A percentile compares a stretch with the other conserved stretches of the same genome.
These are phyloP conservation scores for Suillus bovinus DNA, from an alignment of 768 basidiomycete genomes.

Conservation along the genomic window DNA sequence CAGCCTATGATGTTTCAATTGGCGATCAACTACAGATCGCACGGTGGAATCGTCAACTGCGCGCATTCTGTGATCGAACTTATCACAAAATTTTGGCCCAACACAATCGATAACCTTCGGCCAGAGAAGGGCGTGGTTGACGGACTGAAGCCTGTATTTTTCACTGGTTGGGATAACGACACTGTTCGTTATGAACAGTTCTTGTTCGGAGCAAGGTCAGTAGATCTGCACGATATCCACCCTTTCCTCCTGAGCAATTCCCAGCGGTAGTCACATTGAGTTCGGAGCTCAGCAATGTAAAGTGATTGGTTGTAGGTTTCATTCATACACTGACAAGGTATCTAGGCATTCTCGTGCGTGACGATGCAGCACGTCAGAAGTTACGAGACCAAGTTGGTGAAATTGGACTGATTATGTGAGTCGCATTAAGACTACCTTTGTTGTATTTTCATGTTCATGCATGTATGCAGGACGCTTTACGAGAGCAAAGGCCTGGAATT, in stretches of 20 bases:
- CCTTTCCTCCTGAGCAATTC: constrained; percentile 15
- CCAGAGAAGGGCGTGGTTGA: constrained; percentile 56
- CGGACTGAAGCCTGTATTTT: constrained; percentile 59
- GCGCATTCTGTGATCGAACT: constrained; percentile 66
- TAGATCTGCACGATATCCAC: background rate
- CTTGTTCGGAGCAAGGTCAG: constrained; percentile 50
- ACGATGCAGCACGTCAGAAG: constrained; percentile 49
- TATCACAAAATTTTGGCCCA: constrained; percentile 60
- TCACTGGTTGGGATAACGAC: constrained; percentile 47
- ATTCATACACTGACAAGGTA: background rate
- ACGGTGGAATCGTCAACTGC: constrained; percentile 73
- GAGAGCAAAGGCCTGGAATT: constrained; percentile 33
- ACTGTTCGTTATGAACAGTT: constrained; percentile 55
- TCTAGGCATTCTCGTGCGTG: constrained; percentile 68
- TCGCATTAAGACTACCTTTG: background rate
- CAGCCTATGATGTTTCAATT: constrained; percentile 54
- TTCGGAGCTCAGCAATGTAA: constrained; percentile 69
- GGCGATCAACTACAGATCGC: constrained; percentile 66
- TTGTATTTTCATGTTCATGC: background rate
- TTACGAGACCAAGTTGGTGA: constrained; percentile 56
- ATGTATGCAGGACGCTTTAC: constrained; percentile 28
- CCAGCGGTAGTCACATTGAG: constrained; percentile 50
- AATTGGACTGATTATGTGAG: constrained; percentile 61
- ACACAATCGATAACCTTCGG: constrained; percentile 59
- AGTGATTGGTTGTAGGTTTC: background rate